Evolutionary conservation across 331 rosid genomes (phyloP), one percentile per base, ranked within the genome.

Genomic region (Spiraea crenata): DNA sequence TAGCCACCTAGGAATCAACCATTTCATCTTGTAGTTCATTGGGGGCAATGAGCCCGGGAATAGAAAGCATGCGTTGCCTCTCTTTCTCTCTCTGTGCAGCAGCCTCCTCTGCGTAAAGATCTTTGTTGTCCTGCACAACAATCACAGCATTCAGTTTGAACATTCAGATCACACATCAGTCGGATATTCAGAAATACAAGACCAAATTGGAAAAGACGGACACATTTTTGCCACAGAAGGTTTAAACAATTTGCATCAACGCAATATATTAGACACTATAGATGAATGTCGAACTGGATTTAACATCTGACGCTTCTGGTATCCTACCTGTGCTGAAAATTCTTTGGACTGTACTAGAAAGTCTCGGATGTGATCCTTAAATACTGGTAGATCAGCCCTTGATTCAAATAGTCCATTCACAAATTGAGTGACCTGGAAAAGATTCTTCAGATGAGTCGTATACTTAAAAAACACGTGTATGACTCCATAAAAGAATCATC

Each of bases 11-110:
- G 19, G 98, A 89, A 81, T 95, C 99, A 82, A 86, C 83, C 97
- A 95, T 95, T 77, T 95, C 96, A 11, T 95, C 99, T 77, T 91
- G 99, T 79, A 95, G 84, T 82, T 95, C 99, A 56, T 85, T 95
- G 2, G 99, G 99, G 59, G 99, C 96, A 44, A 95, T 92, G n/a
- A 95, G 98, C 72, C 99, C 99, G 0, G 99, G 99, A 82, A 95
- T 91, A 48, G 98, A 83, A 55, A 91, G 97, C 98, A 91, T 89
- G 58, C 98, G 85, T 80, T 91, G 97, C 49, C 99, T 84, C 45
- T 95, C 98, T 76, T 89, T 89, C 81, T 95, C 99, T 65, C 89
- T 86, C 87, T 91, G 98, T 67, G 85, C 96, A 49, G 99, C 96
- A 50, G 99, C 96, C 82, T 95, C 99, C 82, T 95, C 99, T 3